Percentiles rank a stretch among this genome's conserved stretches.
Evolutionary conservation across 164 flowering plant species (phyloP).

Genomic region (Stephania japonica): DNA sequence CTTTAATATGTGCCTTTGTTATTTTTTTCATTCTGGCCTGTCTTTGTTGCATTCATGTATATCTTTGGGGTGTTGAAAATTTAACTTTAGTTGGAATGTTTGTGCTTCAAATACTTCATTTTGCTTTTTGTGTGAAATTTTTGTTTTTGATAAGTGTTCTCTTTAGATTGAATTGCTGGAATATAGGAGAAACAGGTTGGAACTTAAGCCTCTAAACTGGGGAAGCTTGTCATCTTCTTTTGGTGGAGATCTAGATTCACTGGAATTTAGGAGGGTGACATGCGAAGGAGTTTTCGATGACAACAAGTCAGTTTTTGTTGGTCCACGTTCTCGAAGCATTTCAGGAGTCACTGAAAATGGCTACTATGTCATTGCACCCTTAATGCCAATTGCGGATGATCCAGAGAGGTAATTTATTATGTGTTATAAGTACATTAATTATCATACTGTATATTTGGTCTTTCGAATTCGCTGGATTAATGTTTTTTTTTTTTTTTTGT

Average conservation of each 20-base stretch:
- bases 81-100: not conserved
- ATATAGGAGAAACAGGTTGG: conserved; percentile 44
- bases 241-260: conserved; percentile 27
- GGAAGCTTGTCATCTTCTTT: conserved; percentile 24
- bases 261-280: conserved; percentile 72
- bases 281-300: conserved; percentile 83
- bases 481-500: no score
- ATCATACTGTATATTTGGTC: not conserved
- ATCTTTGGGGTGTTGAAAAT: not conserved
- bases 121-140: not conserved
- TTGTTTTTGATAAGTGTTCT: not conserved
- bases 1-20: not conserved
- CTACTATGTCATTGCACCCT: conserved; percentile 77
- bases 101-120: not conserved
- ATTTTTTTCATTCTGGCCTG: not conserved
- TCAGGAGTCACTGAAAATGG: conserved; percentile 98
- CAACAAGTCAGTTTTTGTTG: conserved; percentile 64
- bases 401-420: conserved; percentile 53
- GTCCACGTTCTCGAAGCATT: conserved; percentile 93
- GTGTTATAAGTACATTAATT: not conserved
- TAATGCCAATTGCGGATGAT: conserved; percentile 46
- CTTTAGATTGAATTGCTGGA: conserved; percentile 58
- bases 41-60: not conserved
- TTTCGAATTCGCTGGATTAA: not conserved
- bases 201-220: conserved; percentile 41